Evolutionary conservation across 495 filamentous ascomycete species (phyloP).

Genomic region (Neurospora sp.): DNA sequence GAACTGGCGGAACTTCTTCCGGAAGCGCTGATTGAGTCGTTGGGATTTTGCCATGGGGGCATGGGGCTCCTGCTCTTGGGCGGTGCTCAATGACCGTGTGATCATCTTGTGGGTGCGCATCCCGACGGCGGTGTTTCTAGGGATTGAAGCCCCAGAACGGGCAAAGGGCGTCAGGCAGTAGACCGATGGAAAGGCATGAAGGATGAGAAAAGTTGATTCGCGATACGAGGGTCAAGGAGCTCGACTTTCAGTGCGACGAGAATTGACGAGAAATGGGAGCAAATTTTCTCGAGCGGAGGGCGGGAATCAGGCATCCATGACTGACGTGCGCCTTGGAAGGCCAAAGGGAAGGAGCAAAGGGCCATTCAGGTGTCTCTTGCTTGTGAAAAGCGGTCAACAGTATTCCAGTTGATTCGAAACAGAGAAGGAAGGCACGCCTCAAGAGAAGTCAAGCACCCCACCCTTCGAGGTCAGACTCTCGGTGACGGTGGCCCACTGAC

Average conservation of each 20-base stretch:
- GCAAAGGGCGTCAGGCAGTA: background rate
- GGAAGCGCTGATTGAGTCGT: background rate
- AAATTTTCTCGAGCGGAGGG: background rate
- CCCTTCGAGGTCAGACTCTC: background rate
- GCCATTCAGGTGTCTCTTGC: background rate
- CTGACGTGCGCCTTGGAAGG: background rate
- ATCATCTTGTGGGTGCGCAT: background rate
- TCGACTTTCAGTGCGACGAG: background rate
- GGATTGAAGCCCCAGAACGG: background rate
- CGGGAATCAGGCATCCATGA: background rate
- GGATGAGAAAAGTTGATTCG: background rate
- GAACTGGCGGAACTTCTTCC: background rate
- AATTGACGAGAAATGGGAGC: background rate
- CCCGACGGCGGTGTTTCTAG: background rate
- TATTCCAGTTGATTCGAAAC: background rate
- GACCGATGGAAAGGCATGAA: background rate
- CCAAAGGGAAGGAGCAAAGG: background rate
- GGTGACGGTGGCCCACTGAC: background rate
- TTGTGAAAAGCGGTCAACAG: background rate
- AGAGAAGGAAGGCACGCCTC: background rate
- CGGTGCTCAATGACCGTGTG: background rate
- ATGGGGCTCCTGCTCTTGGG: background rate
- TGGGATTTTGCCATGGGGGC: background rate
- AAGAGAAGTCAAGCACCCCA: background rate
- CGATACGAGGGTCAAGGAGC: background rate